A percentile compares a stretch with the other conserved stretches of the same genome.
These are phyloP conservation scores for Pseudomonodictys pantanalensis DNA, from an alignment of 495 filamentous ascomycete genomes.

Conservation along the genomic window DNA sequence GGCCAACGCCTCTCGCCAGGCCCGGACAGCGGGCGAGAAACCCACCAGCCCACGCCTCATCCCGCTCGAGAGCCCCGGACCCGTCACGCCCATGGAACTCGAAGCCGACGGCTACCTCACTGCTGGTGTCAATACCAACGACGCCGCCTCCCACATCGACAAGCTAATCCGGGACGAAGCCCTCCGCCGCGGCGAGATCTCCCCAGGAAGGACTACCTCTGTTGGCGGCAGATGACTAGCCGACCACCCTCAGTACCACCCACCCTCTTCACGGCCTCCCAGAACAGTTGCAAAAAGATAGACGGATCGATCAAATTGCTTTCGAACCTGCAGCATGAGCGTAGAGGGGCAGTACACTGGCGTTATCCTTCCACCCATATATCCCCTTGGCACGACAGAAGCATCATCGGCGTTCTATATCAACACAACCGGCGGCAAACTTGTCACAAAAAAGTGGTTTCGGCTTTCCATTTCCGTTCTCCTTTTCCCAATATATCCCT, in stretches of 20 bases:
- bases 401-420: slow-evolving; percentile 30
- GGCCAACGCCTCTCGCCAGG: slow-evolving; percentile 13
- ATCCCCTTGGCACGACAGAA: not conserved
- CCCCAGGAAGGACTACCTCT: slow-evolving; percentile 47
- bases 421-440: not conserved
- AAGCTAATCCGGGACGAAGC: slow-evolving; percentile 40
- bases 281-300: not conserved
- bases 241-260: not conserved
- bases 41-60: slow-evolving; percentile 39
- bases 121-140: slow-evolving; percentile 22
- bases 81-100: slow-evolving; percentile 44
- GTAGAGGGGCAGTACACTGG: no score
- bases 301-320: slow-evolving; percentile 10
- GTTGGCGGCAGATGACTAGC: slow-evolving; percentile 28
- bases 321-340: not conserved
- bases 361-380: no score
- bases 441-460: slow-evolving; percentile 7
- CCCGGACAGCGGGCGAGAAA: slow-evolving; percentile 9
- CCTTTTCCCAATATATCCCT: not conserved
- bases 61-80: slow-evolving; percentile 42
- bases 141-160: slow-evolving; percentile 34
- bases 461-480: not conserved
- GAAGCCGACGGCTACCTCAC: slow-evolving; percentile 40
- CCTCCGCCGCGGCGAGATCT: slow-evolving; percentile 41
- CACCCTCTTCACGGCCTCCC: not conserved